Evolutionary conservation across 176 grass and related monocot genomes (phyloP).

Genomic region (Phoenix dactylifera): DNA sequence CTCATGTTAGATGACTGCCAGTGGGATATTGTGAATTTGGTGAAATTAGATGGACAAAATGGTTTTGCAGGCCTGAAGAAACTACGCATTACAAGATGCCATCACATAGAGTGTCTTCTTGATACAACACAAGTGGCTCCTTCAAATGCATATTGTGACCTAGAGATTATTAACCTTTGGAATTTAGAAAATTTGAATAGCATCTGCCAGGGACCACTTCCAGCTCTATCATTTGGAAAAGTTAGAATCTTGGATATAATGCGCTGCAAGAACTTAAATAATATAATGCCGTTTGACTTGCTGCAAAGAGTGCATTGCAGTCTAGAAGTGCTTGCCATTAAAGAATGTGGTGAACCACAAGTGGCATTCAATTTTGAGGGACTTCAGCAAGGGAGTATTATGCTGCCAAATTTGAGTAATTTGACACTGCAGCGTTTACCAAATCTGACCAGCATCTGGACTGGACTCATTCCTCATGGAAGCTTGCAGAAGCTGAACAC

Average conservation of each 20-base stretch:
- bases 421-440: neutral
- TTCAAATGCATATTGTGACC: conserved; percentile 2
- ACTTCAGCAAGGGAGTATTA: neutral
- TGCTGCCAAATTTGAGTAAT: conserved; percentile 1
- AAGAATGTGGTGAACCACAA: neutral
- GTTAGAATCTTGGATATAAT: conserved; percentile 5
- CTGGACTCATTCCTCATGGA: neutral
- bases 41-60: neutral
- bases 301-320: conserved; percentile 13
- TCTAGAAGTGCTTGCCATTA: neutral
- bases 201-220: conserved; percentile 4
- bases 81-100: conserved; percentile 7
- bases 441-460: conserved; percentile 13
- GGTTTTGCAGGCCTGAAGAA: conserved; percentile 17
- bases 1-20: conserved; percentile 9
- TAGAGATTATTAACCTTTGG: conserved; percentile 12
- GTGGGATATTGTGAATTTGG: neutral
- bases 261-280: conserved; percentile 1
- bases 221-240: conserved; percentile 4
- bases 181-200: conserved; percentile 7
- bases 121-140: neutral
- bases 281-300: conserved; percentile 11
- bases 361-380: conserved; percentile 8
- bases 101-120: conserved; percentile 9
- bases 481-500: neutral